Conservation (phyloP, 768 basidiomycete species). For the Rossbeevera mucosa region DNA sequence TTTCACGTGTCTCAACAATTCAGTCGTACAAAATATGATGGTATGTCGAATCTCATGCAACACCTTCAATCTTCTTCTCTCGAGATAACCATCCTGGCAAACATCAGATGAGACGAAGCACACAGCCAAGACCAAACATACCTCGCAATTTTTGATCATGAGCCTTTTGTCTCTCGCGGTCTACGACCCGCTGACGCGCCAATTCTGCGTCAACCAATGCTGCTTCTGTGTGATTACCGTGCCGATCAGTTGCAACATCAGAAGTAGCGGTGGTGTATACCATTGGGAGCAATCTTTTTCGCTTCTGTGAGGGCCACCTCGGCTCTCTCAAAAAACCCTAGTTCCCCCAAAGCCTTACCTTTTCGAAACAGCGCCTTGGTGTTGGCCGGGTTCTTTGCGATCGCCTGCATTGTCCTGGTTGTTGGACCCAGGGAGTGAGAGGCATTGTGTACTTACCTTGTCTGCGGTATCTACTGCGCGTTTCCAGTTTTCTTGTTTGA, state of each 20-base stretch:
- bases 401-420: constrained; percentile 43
- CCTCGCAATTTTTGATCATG: constrained; percentile 76
- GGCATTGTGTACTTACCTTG: constrained; percentile 42
- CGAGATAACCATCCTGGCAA: constrained; percentile 30
- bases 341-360: constrained; percentile 72
- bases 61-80: constrained; percentile 24
- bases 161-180: constrained; percentile 61
- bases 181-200: constrained; percentile 51
- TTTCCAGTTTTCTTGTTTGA: constrained; percentile 77
- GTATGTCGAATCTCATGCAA: constrained; percentile 3
- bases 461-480: constrained; percentile 78
- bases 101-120: constrained; percentile 3
- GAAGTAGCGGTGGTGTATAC: constrained; percentile 30
- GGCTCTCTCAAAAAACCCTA: constrained; percentile 72
- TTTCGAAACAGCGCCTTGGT: constrained; percentile 79
- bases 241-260: background rate
- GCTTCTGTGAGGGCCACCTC: constrained; percentile 61
- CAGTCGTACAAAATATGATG: background rate
- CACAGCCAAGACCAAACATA: constrained; percentile 18
- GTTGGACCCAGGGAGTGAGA: background rate
- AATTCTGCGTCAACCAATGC: constrained; percentile 62
- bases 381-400: constrained; percentile 70
- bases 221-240: constrained; percentile 40
- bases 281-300: constrained; percentile 57
- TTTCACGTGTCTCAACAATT: background rate